Evolutionary conservation across 208 protist species (phyloP), one percentile per base, ranked within the genome.

Genomic region (Acanthamoeba polyphaga): DNA sequence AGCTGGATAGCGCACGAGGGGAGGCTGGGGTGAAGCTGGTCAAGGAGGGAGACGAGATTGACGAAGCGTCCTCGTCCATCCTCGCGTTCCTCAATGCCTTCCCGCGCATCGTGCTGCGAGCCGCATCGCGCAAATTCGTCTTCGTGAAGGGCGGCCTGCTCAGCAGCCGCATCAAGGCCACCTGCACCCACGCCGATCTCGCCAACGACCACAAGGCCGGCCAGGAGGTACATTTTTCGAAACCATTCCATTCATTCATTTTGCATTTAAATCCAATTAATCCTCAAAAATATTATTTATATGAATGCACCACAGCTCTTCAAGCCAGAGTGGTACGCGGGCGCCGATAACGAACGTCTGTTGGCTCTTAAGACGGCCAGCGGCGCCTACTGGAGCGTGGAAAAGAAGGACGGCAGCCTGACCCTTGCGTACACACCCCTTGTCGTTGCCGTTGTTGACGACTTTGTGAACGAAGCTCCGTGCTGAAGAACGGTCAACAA

Each of bases 331-430:
- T 88, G 80, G 80, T 43, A 62, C 80, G 46, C 29, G 34, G 80
- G 58, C 6, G 13, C 80, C 3, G 58, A 88, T 6, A 3, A 62
- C n/a, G 24, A 3, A 17, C 51, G 80, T 1, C n/a, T 66, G 58
- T 24, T 88, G 80, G 80, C 80, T 0, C 49, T 88, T 19, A 88
- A 88, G 80, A 88, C 80, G 0, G 46, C 80, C 8, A 32, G 34
- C 32, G 80, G 80, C 32, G n/a, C 58, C 51, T 88, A 88, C 80
- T 88, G 80, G 80, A 88, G 80, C 80, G 80, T 88, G 49, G 80
- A 88, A 19, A 88, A 88, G 80, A 53, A 88, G 58, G 43, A 88
- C 58, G 80, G 80, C 80, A 88, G 80, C 80, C 80, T 88, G 15
- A 34, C 80, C 29, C 43, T 88, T 7, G 38, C 34, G 80, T 88